Conservation (phyloP, 2,329 filamentous ascomycete genomes). For the Aspergillus aculeatinus region DNA sequence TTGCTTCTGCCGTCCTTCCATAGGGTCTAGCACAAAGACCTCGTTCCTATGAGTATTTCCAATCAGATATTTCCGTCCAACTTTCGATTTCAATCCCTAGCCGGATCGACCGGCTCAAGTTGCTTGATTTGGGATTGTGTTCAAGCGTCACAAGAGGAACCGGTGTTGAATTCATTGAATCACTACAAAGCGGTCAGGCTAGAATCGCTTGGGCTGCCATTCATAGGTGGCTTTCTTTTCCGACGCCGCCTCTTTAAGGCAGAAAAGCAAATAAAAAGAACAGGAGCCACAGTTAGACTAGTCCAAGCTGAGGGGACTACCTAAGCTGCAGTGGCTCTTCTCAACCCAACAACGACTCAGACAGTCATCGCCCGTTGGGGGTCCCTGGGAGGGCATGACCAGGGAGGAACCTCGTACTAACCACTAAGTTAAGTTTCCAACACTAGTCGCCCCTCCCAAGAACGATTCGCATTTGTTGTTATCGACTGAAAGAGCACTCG, state of each 20-base stretch:
- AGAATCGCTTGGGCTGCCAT: constrained; percentile 3
- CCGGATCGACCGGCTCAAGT: background rate
- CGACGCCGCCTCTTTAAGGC: constrained; percentile 1
- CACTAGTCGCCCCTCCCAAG: background rate
- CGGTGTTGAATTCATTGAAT: background rate
- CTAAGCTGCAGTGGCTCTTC: background rate
- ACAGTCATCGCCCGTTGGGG: background rate
- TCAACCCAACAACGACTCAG: constrained; percentile 2
- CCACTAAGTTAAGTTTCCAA: background rate
- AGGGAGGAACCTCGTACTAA: background rate
- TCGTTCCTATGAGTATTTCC: background rate
- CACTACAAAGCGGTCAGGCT: constrained; percentile 8
- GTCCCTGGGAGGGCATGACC: background rate
- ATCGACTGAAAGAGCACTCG: background rate
- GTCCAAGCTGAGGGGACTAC: background rate
- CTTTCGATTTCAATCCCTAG: background rate
- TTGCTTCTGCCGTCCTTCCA: background rate
- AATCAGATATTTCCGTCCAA: background rate
- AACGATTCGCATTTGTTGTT: background rate
- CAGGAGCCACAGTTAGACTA: background rate
- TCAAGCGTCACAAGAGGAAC: background rate
- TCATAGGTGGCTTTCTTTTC: constrained; percentile 4
- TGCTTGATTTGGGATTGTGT: background rate
- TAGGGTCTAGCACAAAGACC: background rate
- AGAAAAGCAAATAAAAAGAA: background rate